phyloP scores from a whole-genome alignment of 345 rosid species.

The Gossypium mustelinum region DNA sequence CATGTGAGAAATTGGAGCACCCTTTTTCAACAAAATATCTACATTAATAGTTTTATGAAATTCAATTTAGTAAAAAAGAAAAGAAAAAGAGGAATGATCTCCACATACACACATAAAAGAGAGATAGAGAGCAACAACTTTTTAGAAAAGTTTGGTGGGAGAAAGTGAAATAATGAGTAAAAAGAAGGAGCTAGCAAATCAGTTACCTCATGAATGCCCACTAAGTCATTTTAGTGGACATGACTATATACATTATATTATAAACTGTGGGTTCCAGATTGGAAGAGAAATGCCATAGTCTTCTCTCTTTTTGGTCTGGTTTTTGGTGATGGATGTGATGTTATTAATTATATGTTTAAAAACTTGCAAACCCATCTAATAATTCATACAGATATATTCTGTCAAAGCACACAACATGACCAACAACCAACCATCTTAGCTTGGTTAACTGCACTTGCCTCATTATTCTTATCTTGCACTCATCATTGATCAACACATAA shows the following conservation, averaged over 20 bases:
- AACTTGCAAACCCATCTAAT: neutral
- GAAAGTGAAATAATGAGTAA: neutral
- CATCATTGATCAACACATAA: neutral
- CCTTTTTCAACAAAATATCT: neutral
- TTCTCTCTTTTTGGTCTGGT: neutral
- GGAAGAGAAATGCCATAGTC: conserved; percentile 4
- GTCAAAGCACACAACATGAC: neutral
- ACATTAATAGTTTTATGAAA: too few relatives aligned
- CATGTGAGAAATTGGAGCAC: neutral
- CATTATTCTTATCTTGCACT: neutral
- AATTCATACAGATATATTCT: neutral
- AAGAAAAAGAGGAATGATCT: neutral
- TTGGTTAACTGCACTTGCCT: neutral
- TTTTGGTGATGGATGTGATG: neutral
- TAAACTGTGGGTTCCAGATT: conserved; percentile 26
- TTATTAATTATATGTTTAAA: neutral
- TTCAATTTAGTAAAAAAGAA: too few relatives aligned
- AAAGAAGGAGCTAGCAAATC: conserved; percentile 20
- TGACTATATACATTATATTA: neutral
- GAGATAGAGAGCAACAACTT: neutral
- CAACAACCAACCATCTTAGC: neutral
- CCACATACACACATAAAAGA: neutral
- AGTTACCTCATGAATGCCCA: conserved; percentile 25
- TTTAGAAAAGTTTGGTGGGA: neutral
- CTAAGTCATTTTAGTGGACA: conserved; percentile 17